Conservation (phyloP, 192 early-diverging fungal genomes). For the Podila horticola region DNA sequence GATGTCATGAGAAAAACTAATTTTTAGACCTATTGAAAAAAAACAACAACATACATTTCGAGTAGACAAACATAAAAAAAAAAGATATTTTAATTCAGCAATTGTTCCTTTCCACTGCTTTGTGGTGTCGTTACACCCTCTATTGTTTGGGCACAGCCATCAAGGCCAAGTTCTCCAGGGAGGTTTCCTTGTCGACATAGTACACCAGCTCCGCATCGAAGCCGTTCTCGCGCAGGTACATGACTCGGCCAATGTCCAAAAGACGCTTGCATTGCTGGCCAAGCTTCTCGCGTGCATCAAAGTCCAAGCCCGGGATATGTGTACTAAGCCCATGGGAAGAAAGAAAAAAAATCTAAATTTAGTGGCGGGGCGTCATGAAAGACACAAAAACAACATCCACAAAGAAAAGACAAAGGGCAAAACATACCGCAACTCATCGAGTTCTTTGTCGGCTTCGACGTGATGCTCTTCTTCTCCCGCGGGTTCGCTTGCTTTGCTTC, state of each 20-base stretch:
- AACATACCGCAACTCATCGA: conserved; percentile 57
- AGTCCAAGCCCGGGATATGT: conserved; percentile 79
- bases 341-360: not conserved
- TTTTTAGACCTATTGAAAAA: not conserved
- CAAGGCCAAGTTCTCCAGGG: conserved; percentile 81
- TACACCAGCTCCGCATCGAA: conserved; percentile 79
- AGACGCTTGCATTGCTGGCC: conserved; percentile 82
- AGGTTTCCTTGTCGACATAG: conserved; percentile 70
- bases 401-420: conserved; percentile 5
- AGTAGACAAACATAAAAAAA: not conserved
- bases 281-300: conserved; percentile 66
- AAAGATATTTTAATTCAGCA: not conserved
- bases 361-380: no score
- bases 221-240: conserved; percentile 64
- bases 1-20: no score
- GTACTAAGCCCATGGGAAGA: conserved; percentile 30
- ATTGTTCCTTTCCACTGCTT: not conserved
- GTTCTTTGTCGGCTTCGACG: conserved; percentile 39
- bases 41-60: not conserved
- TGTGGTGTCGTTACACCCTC: not conserved
- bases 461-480: conserved; percentile 48
- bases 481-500: conserved; percentile 24
- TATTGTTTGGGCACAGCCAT: conserved; percentile 57
- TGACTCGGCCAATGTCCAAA: conserved; percentile 77
- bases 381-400: not conserved